A percentile compares a stretch with the other conserved stretches of the same genome.
Evolutionary conservation across 139 green algal species (phyloP).

Genomic region (Trebouxia sp.): DNA sequence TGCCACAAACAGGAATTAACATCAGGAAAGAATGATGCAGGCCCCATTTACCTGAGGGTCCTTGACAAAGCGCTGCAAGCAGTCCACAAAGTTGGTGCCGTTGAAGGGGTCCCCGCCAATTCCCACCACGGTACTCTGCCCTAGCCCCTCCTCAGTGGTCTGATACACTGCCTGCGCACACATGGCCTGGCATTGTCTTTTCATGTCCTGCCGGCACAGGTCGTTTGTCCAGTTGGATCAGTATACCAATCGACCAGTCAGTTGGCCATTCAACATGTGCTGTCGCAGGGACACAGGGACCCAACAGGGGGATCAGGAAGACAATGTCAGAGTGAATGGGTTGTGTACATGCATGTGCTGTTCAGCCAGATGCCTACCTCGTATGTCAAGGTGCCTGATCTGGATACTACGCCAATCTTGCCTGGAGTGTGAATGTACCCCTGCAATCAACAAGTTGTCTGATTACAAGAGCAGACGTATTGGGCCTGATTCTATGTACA

Average conservation of each 20-base stretch:
- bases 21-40: not conserved
- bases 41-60: constrained; percentile 76
- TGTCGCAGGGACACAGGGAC: not conserved
- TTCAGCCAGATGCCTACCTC: constrained; percentile 67
- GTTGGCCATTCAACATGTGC: too few species aligned
- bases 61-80: constrained; percentile 92
- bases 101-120: constrained; percentile 95
- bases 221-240: not conserved
- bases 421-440: constrained; percentile 98
- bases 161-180: constrained; percentile 87
- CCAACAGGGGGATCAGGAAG: not conserved
- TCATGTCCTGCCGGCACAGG: not conserved
- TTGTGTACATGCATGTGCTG: not conserved
- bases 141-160: constrained; percentile 90
- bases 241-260: too few species aligned
- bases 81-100: constrained; percentile 99
- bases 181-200: not conserved
- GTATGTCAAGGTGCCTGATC: constrained; percentile 97
- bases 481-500: too few species aligned
- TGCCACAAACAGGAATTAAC: too few species aligned
- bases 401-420: constrained; percentile 95
- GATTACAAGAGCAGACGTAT: too few species aligned
- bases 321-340: not conserved
- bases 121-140: constrained; percentile 94
- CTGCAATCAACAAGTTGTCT: constrained; percentile 53